Evolutionary conservation across 768 basidiomycete genomes (phyloP).

Genomic region (Boletus pseudo-olivaceus): DNA sequence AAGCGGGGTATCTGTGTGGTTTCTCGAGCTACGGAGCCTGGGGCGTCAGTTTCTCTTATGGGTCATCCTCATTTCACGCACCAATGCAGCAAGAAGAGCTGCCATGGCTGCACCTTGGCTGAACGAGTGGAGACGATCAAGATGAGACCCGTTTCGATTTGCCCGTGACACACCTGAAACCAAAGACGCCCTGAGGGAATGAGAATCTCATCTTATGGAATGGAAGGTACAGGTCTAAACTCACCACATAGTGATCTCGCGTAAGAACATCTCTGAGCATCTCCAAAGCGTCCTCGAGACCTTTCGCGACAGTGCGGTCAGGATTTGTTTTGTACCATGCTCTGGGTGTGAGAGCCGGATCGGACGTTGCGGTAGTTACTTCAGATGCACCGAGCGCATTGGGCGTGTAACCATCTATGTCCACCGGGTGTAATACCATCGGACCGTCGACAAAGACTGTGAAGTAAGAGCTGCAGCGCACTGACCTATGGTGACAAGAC

Average conservation of each 20-base stretch:
- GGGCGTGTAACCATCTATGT: constrained; percentile 39
- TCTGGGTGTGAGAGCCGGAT: constrained; percentile 55
- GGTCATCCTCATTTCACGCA: constrained; percentile 33
- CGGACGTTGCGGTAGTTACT: constrained; percentile 30
- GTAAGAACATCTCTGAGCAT: constrained; percentile 54
- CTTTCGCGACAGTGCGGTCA: constrained; percentile 48
- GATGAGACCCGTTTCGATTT: background rate
- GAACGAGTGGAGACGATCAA: constrained; percentile 5
- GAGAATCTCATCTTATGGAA: background rate
- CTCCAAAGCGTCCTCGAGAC: constrained; percentile 56
- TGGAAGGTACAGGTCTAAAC: constrained; percentile 12
- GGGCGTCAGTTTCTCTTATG: background rate
- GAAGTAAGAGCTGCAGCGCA: background rate
- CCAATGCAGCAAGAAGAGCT: constrained; percentile 64
- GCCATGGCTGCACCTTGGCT: constrained; percentile 82
- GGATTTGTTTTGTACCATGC: constrained; percentile 68
- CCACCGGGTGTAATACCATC: constrained; percentile 60
- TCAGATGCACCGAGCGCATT: constrained; percentile 40
- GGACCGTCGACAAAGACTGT: constrained; percentile 76
- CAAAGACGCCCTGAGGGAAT: constrained; percentile 62
- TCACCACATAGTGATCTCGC: constrained; percentile 62
- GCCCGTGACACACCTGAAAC: constrained; percentile 56
- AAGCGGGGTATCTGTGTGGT: constrained; percentile 50
- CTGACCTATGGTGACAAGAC: background rate
- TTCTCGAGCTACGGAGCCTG: constrained; percentile 46